A percentile compares a stretch with the other conserved stretches of the same genome.
phyloP scores from a whole-genome alignment of 2,329 filamentous ascomycete species.

The Pseudogymnoascus sp. region DNA sequence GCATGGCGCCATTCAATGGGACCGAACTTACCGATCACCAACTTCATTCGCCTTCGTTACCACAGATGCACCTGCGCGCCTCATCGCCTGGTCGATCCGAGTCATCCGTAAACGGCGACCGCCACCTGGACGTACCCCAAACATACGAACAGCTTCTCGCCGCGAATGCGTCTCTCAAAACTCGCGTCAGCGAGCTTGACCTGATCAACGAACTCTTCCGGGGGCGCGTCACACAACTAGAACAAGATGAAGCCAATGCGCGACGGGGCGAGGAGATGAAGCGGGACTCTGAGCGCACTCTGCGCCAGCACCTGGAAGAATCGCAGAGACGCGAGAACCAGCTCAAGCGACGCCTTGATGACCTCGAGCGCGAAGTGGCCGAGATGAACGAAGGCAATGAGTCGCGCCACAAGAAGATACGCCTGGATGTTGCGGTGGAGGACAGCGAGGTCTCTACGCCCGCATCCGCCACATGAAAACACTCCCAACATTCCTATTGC shows the following conservation, averaged over 20 bases:
- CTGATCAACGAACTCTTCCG: constrained; percentile 83
- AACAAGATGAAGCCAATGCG: constrained; percentile 65
- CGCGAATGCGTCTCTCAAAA: constrained; percentile 82
- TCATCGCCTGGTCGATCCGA: constrained; percentile 52
- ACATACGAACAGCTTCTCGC: constrained; percentile 73
- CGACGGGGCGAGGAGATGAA: constrained; percentile 52
- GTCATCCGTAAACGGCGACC: constrained; percentile 43
- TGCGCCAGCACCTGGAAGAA: constrained; percentile 63
- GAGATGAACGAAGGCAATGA: constrained; percentile 38
- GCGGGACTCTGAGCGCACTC: constrained; percentile 44
- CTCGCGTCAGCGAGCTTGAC: constrained; percentile 88
- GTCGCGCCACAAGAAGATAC: constrained; percentile 47
- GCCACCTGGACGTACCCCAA: constrained; percentile 62
- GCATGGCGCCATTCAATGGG: constrained; percentile 71
- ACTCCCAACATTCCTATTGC: constrained; percentile 1
- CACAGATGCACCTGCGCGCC: constrained; percentile 43
- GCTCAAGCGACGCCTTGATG: constrained; percentile 73
- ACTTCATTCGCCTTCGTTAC: constrained; percentile 47
- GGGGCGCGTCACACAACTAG: constrained; percentile 65
- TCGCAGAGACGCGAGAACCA: constrained; percentile 71
- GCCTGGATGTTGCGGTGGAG: constrained; percentile 39
- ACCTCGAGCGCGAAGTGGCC: constrained; percentile 53
- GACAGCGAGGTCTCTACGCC: constrained; percentile 23
- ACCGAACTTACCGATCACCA: constrained; percentile 58
- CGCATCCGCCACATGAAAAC: constrained; percentile 9